Evolutionary conservation across 1,284 basidiomycete species (phyloP), one percentile per base, ranked within the genome.

Genomic region (Leucocoprinus gongylophorus): DNA sequence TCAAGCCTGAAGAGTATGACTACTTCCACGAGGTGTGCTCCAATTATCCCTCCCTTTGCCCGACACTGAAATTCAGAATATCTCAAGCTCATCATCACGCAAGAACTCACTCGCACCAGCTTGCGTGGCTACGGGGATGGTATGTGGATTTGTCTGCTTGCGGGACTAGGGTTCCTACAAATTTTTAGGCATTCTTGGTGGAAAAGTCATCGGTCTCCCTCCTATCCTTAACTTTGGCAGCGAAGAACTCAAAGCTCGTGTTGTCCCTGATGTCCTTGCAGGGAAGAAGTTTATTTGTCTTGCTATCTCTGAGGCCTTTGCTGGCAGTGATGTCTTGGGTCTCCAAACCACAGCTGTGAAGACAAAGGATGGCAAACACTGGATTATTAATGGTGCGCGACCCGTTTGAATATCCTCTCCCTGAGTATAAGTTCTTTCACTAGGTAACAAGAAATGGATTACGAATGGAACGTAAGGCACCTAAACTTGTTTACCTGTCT

Each of bases 261-360:
- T 97, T 54, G 75, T 95, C 20, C 84, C 88, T 35, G 90, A 91
- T 20, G 81, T 95, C 3, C 73, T 97, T 40, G 71, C 77, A 9
- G 92, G 85, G 18, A 86, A 86, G 67, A 92, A 88, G 67, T 82
- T 83, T 59, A 83, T 86, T 41, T 83, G 83, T 58, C 75, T 98
- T 48, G 94, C 94, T 29, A 88, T 97, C 55, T 83, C 83, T 26
- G 85, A 88, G 64, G 92, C 95, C 0, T 91, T 90, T 60, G 95
- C 94, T 3, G 94, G 94, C 5, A 91, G 88, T 57, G 93, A 95
- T 63, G 91, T 97, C 21, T 79, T 85, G 63, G 87, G 88, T 21
- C 68, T 93, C 48, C 79, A 85, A 64, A 93, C 89, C 8, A 88
- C 82, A 3, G 95, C 95, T 8, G 80, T 75, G 44, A 88, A 93